Evolutionary conservation across 371 early-diverging fungal species (phyloP).

Genomic region (Mucor piriformis): DNA sequence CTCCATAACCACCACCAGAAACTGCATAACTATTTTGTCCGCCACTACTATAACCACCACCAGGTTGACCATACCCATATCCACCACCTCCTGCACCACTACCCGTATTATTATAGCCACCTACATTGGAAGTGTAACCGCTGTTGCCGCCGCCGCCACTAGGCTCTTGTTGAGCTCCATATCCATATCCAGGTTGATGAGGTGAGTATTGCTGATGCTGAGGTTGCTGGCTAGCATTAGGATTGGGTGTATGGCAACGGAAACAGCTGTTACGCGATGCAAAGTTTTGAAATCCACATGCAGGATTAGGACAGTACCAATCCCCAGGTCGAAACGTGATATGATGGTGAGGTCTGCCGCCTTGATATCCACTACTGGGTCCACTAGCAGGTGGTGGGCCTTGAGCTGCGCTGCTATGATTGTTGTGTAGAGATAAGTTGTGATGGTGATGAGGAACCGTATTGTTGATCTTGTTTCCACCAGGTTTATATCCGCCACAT

Average conservation of each 20-base stretch:
- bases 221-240: slow-evolving; percentile 22
- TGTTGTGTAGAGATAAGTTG: slow-evolving; percentile 12
- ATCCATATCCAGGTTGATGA: slow-evolving; percentile 40
- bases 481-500: slow-evolving; percentile 38
- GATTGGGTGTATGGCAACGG: slow-evolving; percentile 62
- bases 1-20: slow-evolving; percentile 28
- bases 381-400: slow-evolving; percentile 7
- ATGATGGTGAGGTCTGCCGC: slow-evolving; percentile 29
- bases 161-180: slow-evolving; percentile 11
- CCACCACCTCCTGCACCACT: slow-evolving; percentile 8
- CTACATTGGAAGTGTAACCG: background rate
- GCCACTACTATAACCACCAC: slow-evolving; percentile 7
- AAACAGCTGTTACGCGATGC: slow-evolving; percentile 67
- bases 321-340: slow-evolving; percentile 63
- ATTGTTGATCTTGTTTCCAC: slow-evolving; percentile 3
- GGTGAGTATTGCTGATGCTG: slow-evolving; percentile 16
- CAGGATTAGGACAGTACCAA: slow-evolving; percentile 74
- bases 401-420: background rate
- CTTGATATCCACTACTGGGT: slow-evolving; percentile 16
- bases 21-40: slow-evolving; percentile 7
- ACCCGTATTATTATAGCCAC: slow-evolving; percentile 5
- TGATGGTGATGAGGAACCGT: slow-evolving; percentile 3
- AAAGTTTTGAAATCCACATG: slow-evolving; percentile 79
- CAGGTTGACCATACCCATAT: slow-evolving; percentile 19
- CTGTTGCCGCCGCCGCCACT: too few relatives aligned